phyloP scores from a whole-genome alignment of 2,329 filamentous ascomycete species.

The Drechslerella stenobrocha region DNA sequence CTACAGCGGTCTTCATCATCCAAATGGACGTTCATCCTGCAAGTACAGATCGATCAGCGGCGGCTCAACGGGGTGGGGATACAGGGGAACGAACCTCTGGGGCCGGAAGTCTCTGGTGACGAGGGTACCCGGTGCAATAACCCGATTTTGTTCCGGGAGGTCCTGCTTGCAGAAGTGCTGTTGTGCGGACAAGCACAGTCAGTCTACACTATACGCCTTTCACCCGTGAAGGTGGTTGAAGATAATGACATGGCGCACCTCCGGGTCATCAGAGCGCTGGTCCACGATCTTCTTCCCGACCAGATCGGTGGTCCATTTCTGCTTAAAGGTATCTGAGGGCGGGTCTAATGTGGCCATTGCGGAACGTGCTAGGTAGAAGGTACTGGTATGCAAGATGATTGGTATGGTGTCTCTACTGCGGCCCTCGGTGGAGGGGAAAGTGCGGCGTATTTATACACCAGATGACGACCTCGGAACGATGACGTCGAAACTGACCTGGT shows the following conservation, averaged over 20 bases:
- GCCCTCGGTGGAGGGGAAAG: too few relatives aligned
- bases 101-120: slow-evolving; percentile 51
- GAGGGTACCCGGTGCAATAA: slow-evolving; percentile 48
- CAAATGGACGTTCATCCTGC: slow-evolving; percentile 52
- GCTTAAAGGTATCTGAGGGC: slow-evolving; percentile 11
- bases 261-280: slow-evolving; percentile 24
- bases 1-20: slow-evolving; percentile 49
- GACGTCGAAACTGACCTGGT: too few relatives aligned
- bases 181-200: neutral
- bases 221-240: neutral
- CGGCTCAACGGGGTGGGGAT: too few relatives aligned
- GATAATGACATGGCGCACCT: slow-evolving; percentile 8
- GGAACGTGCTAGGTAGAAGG: too few relatives aligned
- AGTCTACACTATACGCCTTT: too few relatives aligned
- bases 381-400: too few relatives aligned
- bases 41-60: neutral
- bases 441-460: too few relatives aligned
- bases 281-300: slow-evolving; percentile 51
- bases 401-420: too few relatives aligned
- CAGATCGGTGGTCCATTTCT: slow-evolving; percentile 50
- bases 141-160: slow-evolving; percentile 50
- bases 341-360: slow-evolving; percentile 21
- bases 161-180: slow-evolving; percentile 49
- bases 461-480: too few relatives aligned
- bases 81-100: slow-evolving; percentile 40